Evolutionary conservation across 2,329 filamentous ascomycete genomes (phyloP).

Genomic region (Arthrobotrys pseudoclavata): DNA sequence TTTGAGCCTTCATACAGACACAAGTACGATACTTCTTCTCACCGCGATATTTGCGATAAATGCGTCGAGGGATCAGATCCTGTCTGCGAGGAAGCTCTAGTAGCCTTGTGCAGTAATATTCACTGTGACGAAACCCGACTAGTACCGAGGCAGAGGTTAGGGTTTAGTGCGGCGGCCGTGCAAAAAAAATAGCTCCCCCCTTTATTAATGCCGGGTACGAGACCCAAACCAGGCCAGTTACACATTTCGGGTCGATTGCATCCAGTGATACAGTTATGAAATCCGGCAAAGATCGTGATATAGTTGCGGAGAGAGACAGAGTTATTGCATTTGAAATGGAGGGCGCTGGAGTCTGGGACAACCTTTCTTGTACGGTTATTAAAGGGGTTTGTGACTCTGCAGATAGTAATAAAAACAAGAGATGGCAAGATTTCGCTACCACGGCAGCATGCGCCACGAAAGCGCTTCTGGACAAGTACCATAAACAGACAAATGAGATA

Average conservation of each 20-base stretch:
- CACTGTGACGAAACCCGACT: conserved; percentile 61
- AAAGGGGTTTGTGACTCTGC: conserved; percentile 67
- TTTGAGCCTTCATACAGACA: conserved; percentile 64
- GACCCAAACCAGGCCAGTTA: conserved; percentile 45
- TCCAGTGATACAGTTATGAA: conserved; percentile 68
- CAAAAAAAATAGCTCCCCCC: neutral
- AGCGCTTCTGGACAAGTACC: conserved; percentile 61
- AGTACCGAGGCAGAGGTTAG: neutral
- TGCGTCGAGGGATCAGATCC: conserved; percentile 13
- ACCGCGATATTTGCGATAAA: neutral
- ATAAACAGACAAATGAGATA: neutral
- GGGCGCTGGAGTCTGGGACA: conserved; percentile 63
- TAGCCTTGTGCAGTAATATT: neutral
- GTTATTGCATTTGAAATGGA: conserved; percentile 66
- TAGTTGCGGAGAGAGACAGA: conserved; percentile 62
- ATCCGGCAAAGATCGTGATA: conserved; percentile 65
- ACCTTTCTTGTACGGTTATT: conserved; percentile 64
- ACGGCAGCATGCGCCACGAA: conserved; percentile 65
- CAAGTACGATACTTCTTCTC: conserved; percentile 61
- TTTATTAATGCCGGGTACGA: neutral
- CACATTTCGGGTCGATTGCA: conserved; percentile 67
- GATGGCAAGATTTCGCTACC: conserved; percentile 66
- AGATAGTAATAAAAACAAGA: conserved; percentile 66
- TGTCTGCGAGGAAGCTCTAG: conserved; percentile 62
- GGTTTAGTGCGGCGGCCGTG: neutral